These are phyloP conservation scores for Lenwebbia sp. DNA, from an alignment of 345 rosid species.

Conservation along the genomic window DNA sequence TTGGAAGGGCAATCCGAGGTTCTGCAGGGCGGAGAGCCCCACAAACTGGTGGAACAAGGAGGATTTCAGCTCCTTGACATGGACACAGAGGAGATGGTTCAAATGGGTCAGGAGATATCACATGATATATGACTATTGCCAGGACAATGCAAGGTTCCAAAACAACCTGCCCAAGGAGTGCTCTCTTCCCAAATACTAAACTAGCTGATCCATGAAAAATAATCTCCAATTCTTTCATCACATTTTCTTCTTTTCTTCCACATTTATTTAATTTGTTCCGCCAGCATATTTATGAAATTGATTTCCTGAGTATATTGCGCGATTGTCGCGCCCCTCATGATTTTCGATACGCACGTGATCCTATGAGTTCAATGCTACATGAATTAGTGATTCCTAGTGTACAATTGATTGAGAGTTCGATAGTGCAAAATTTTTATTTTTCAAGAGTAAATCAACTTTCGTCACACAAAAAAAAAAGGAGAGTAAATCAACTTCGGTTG, in stretches of 20 bases:
- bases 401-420: neutral
- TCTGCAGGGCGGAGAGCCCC: constrained; percentile 42
- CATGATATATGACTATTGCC: constrained; percentile 75
- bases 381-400: neutral
- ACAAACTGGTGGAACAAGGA: constrained; percentile 70
- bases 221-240: neutral
- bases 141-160: constrained; percentile 54
- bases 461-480: too few relatives aligned
- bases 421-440: neutral
- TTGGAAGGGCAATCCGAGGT: constrained; percentile 50
- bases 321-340: accelerated
- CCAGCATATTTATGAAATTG: neutral
- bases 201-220: neutral
- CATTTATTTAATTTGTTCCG: neutral
- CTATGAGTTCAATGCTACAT: neutral
- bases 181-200: constrained; percentile 49
- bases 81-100: constrained; percentile 57
- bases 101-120: constrained; percentile 76
- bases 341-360: accelerated
- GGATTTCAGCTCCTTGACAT: constrained; percentile 29
- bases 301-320: neutral
- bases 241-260: neutral
- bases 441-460: too few relatives aligned
- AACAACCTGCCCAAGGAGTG: constrained; percentile 65
- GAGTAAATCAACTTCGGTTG: neutral